Evolutionary conservation across 2,329 filamentous ascomycete species (phyloP).

Genomic region (Stemphylium beticola): DNA sequence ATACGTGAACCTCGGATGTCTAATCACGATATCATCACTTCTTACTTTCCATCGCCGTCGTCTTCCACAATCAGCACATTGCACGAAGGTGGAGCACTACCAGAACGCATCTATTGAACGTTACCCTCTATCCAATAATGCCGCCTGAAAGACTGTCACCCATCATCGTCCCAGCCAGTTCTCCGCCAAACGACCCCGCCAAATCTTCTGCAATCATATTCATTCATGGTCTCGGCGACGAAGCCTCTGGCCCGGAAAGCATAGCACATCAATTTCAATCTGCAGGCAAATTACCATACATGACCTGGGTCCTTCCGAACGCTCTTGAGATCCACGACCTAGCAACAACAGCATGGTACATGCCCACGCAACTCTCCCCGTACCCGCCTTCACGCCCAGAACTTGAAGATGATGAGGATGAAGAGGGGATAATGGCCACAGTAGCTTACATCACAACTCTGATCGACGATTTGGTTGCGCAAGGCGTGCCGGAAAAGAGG

Average conservation of each 20-base stretch:
- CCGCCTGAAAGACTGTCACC: conserved; percentile 29
- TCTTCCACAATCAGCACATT: not conserved
- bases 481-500: conserved; percentile 51
- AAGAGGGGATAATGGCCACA: conserved; percentile 51
- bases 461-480: conserved; percentile 51
- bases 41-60: not conserved
- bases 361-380: conserved; percentile 49
- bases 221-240: conserved; percentile 56
- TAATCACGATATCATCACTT: too few relatives aligned
- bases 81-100: not conserved
- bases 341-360: conserved; percentile 56
- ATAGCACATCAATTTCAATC: conserved; percentile 57
- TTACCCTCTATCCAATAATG: conserved; percentile 1
- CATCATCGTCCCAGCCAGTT: conserved; percentile 47
- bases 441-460: conserved; percentile 51
- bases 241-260: conserved; percentile 53
- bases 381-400: conserved; percentile 51
- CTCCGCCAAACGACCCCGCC: conserved; percentile 41
- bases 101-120: not conserved
- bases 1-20: not conserved
- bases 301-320: conserved; percentile 60
- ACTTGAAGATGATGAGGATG: conserved; percentile 55
- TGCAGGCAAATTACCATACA: conserved; percentile 55
- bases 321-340: conserved; percentile 56
- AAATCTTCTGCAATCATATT: conserved; percentile 55